Evolutionary conservation across 371 early-diverging fungal species (phyloP).

Genomic region (Mucor irregularis): DNA sequence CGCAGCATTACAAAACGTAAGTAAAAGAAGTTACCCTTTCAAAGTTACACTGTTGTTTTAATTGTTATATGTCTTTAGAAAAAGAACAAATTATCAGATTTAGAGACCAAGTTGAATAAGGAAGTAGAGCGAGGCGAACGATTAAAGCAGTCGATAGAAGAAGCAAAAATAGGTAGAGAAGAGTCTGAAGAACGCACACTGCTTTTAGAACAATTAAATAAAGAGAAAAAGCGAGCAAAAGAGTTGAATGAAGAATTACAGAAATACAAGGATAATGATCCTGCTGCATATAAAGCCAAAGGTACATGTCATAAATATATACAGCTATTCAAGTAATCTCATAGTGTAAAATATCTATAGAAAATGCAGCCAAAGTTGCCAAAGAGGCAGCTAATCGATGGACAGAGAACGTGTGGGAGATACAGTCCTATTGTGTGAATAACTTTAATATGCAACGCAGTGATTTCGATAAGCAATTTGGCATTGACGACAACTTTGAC

Average conservation of each 20-base stretch:
- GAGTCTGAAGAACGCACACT: conserved; percentile 36
- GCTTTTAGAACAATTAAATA: conserved; percentile 41
- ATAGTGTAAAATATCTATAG: conserved; percentile 36
- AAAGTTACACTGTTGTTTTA: too few relatives aligned
- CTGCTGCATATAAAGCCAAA: conserved; percentile 67
- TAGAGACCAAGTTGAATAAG: conserved; percentile 6
- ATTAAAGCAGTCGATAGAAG: conserved; percentile 33
- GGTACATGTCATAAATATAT: conserved; percentile 29
- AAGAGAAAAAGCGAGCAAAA: conserved; percentile 49
- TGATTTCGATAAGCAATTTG: conserved; percentile 77
- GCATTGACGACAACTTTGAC: conserved; percentile 83
- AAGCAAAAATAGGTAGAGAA: conserved; percentile 37
- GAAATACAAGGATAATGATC: conserved; percentile 78
- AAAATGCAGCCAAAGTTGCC: conserved; percentile 57
- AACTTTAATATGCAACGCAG: conserved; percentile 73
- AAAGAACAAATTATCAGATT: conserved; percentile 7
- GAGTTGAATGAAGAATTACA: conserved; percentile 51
- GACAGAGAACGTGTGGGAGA: conserved; percentile 92
- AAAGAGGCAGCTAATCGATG: conserved; percentile 85
- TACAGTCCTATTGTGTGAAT: conserved; percentile 82
- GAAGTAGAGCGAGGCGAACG: conserved; percentile 12
- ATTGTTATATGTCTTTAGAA: conserved; percentile 5
- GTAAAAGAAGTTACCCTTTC: too few relatives aligned
- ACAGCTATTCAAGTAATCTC: not conserved
- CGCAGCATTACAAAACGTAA: conserved; percentile 63